A percentile compares a stretch with the other conserved stretches of the same genome.
Evolutionary conservation across 108 stramenopile species (phyloP).

Genomic region (Cyclotella baltica): DNA sequence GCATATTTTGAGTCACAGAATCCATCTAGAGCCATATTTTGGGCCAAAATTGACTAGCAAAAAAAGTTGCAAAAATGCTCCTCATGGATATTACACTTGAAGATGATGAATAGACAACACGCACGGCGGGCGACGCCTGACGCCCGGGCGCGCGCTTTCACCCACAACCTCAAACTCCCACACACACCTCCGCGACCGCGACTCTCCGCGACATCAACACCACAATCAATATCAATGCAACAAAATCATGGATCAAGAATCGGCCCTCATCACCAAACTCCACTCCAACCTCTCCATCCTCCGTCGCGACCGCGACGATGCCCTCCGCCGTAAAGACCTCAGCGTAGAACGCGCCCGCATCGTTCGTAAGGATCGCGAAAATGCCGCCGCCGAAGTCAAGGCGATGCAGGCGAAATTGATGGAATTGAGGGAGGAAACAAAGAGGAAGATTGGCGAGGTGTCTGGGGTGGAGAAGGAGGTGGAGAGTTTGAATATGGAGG

Average conservation of each 20-base stretch:
- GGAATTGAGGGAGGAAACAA: slow-evolving; percentile 20
- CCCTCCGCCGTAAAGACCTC: slow-evolving; percentile 39
- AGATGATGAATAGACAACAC: no score
- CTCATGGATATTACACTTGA: no score
- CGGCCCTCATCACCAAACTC: slow-evolving; percentile 37
- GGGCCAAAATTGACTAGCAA: no score
- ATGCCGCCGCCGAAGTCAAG: slow-evolving; percentile 24
- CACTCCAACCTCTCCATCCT: slow-evolving; percentile 39
- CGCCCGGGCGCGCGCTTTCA: background rate
- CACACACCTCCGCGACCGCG: background rate
- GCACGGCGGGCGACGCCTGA: background rate
- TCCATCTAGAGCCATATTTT: no score
- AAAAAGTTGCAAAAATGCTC: no score
- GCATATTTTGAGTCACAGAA: no score
- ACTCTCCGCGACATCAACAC: no score
- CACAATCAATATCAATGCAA: background rate
- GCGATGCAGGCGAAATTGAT: slow-evolving; percentile 27
- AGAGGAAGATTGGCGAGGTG: slow-evolving; percentile 13
- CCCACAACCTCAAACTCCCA: background rate
- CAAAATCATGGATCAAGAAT: slow-evolving; percentile 1
- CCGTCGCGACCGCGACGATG: slow-evolving; percentile 49
- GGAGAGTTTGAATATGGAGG: slow-evolving; percentile 34
- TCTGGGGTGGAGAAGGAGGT: slow-evolving; percentile 24
- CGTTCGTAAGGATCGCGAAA: slow-evolving; percentile 38
- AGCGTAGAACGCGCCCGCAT: slow-evolving; percentile 45